Percentiles rank a stretch among this genome's conserved stretches.
These are phyloP conservation scores for Chlamydomonas applanata DNA, from an alignment of 139 green algal genomes.

Conservation along the genomic window DNA sequence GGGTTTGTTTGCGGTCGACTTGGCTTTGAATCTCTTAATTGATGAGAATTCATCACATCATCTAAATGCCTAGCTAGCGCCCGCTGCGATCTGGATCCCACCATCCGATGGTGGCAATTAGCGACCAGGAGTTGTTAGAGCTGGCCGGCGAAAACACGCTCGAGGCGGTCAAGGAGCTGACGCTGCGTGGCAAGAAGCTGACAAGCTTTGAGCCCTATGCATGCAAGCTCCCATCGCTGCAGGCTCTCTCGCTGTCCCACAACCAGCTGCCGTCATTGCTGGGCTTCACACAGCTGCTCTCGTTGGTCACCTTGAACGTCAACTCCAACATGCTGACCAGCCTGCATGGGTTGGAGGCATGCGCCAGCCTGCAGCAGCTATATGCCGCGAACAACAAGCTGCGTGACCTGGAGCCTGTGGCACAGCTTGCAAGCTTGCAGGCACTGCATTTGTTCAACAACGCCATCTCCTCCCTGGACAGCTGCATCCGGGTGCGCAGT, in stretches of 20 bases:
- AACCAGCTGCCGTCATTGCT: constrained; percentile 26
- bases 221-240: constrained; percentile 8
- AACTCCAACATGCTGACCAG: constrained; percentile 37
- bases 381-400: constrained; percentile 31
- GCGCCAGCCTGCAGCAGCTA: constrained; percentile 31
- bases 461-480: constrained; percentile 22
- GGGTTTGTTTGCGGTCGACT: no score
- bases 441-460: constrained; percentile 31
- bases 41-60: no score
- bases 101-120: no score
- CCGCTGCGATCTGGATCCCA: no score
- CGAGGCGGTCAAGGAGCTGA: not conserved
- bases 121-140: no score
- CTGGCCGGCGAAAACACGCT: no score
- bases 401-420: constrained; percentile 20
- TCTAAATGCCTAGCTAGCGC: no score
- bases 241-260: constrained; percentile 37
- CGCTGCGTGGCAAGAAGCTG: constrained; percentile 17
- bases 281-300: constrained; percentile 21
- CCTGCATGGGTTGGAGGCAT: constrained; percentile 28
- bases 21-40: no score
- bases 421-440: not conserved
- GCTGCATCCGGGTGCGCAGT: not conserved
- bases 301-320: constrained; percentile 32
- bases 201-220: constrained; percentile 6